Base-by-base conservation (phyloP, 345 rosid species). In the Moringa oleifera region DNA sequence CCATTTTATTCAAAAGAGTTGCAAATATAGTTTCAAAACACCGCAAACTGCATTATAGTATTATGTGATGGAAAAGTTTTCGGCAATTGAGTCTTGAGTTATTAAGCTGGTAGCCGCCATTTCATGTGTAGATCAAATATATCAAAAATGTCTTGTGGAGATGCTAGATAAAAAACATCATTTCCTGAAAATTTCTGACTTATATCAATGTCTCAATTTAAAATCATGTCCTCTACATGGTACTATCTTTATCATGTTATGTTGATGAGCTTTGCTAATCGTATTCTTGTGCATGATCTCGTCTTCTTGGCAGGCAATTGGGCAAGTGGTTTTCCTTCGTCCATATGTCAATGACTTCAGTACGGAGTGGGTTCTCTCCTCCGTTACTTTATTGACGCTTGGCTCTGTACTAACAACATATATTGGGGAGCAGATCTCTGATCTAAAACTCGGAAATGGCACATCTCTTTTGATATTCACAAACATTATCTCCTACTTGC, bases 391-490 rank as follows among this genome's bases (percentile, higher is more conserved):
- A 21, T 66, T 94, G 78, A 85, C 96, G 4, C 92, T 94, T 51
- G 97, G 99, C 20, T 85, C 99, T 23, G 91, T 85, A 41, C 78
- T 90, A 51, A 86, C 96, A 0, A 94, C 96, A 20, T 90, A 85
- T 70, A 78, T 90, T 23, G 97, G 99, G 64, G 97, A 94, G 67
- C 78, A 88, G 46, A 94, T 90, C 59, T 81, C 96, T 61, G 97
- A 94, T 78, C 77, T 94, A 57, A 94, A 94, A 73, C 96, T 94
- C 56, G 99, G 99, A 73, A 94, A 94, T 58, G 99, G 99, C 24
- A 94, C 97, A 19, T 90, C 97, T 20, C 88, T 94, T 41, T 73
- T 94, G 58, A 94, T 94, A 67, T 94, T 94, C 73, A 94, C 99
- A 0, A 94, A 92, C 79, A 94, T 94, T 51, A 83, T 94, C 75